Percentiles rank a stretch among this genome's conserved stretches.
phyloP scores from a whole-genome alignment of 352 stramenopile genomes.

The Halophytophthora batemanensis region DNA sequence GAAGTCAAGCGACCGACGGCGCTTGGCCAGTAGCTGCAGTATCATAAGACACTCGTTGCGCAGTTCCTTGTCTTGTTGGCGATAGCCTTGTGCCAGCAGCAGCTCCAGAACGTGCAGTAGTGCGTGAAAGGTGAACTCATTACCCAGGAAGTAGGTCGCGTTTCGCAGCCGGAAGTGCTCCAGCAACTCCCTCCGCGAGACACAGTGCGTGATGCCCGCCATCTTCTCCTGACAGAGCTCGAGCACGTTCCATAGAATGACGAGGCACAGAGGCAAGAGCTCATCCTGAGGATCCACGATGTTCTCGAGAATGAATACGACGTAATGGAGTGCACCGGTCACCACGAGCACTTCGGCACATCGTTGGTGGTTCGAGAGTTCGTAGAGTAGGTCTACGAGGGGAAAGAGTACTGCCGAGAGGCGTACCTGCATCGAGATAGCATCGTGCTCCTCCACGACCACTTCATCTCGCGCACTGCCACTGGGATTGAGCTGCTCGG shows the following conservation, averaged over 20 bases:
- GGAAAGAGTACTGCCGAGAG: constrained; percentile 47
- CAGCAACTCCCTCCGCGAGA: constrained; percentile 54
- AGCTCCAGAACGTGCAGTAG: constrained; percentile 59
- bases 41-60: constrained; percentile 78
- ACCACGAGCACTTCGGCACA: constrained; percentile 71
- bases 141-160: constrained; percentile 58
- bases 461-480: too few relatives aligned
- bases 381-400: constrained; percentile 57
- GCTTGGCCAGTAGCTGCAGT: constrained; percentile 51
- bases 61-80: constrained; percentile 75
- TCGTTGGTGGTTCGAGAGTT: constrained; percentile 61
- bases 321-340: constrained; percentile 56
- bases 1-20: constrained; percentile 39
- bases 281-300: constrained; percentile 61
- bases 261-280: constrained; percentile 62
- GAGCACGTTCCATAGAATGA: constrained; percentile 75
- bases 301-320: constrained; percentile 60
- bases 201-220: constrained; percentile 31
- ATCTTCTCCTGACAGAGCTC: constrained; percentile 64
- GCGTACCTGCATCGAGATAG: constrained; percentile 22
- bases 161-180: constrained; percentile 61
- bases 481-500: too few relatives aligned
- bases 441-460: constrained; percentile 13
- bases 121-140: constrained; percentile 50
- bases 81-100: constrained; percentile 54